These are phyloP conservation scores for Dryas alaskensis DNA, from an alignment of 306 rosid genomes.

Conservation along the genomic window DNA sequence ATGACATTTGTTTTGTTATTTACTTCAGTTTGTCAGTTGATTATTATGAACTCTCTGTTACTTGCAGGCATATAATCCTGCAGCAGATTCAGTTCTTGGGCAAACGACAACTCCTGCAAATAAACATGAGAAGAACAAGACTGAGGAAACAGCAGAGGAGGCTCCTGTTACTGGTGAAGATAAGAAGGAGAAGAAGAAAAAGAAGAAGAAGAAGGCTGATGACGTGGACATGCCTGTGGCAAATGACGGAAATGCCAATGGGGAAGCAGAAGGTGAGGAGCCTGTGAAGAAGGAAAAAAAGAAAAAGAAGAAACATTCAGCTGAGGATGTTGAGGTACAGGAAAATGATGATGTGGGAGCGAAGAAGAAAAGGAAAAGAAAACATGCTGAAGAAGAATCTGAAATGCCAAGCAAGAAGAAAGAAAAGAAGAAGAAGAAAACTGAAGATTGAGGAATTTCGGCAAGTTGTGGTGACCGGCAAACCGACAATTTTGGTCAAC, in stretches of 20 bases:
- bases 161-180: constrained; percentile 24
- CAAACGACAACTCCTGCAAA: constrained; percentile 15
- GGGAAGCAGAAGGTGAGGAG: constrained; percentile 30
- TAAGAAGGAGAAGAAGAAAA: constrained; percentile 51
- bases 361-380: constrained; percentile 56
- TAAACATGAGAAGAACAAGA: background rate
- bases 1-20: too few relatives aligned
- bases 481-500: constrained; percentile 38
- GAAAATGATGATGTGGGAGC: constrained; percentile 27
- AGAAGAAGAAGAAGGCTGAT: constrained; percentile 46
- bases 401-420: constrained; percentile 50
- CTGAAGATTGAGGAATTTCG: constrained; percentile 23
- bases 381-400: constrained; percentile 43
- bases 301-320: constrained; percentile 46
- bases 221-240: constrained; percentile 27
- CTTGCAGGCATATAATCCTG: constrained; percentile 86
- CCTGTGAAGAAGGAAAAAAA: constrained; percentile 45
- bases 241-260: constrained; percentile 25
- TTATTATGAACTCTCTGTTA: constrained; percentile 12
- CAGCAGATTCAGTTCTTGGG: constrained; percentile 71
- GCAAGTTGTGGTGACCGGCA: constrained; percentile 9
- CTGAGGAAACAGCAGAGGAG: constrained; percentile 28
- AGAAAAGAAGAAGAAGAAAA: constrained; percentile 58
- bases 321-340: constrained; percentile 36
- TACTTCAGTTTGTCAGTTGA: background rate